Evolutionary conservation across 2,329 filamentous ascomycete species (phyloP).

Genomic region (Beauveria medogensis): DNA sequence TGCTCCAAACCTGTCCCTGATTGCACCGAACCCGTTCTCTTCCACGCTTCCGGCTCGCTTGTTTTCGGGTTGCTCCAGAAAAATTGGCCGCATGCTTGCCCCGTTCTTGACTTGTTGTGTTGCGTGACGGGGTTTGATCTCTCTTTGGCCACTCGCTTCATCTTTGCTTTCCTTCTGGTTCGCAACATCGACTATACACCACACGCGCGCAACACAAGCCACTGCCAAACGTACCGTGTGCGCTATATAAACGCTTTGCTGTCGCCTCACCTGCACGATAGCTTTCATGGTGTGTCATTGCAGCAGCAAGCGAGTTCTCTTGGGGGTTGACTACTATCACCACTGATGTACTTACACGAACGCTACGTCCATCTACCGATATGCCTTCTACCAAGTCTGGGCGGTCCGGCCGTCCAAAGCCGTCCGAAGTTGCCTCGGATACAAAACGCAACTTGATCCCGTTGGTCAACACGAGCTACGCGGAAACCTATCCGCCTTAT

Average conservation of each 20-base stretch:
- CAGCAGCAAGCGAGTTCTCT: not conserved
- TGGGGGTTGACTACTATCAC: not conserved
- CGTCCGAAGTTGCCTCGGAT: constrained; percentile 60
- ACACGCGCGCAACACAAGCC: not conserved
- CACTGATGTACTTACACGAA: not conserved
- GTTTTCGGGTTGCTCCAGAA: constrained; percentile 26
- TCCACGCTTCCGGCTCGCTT: constrained; percentile 8
- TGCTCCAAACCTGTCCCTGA: not conserved
- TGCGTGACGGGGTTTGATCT: constrained; percentile 24
- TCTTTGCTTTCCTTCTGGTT: not conserved
- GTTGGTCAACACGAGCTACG: constrained; percentile 49
- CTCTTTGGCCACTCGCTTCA: constrained; percentile 15
- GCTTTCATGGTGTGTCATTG: not conserved
- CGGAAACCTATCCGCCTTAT: constrained; percentile 44
- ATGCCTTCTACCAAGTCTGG: constrained; percentile 27
- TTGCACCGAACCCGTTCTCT: not conserved
- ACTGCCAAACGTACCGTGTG: not conserved
- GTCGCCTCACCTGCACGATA: not conserved
- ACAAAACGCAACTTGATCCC: constrained; percentile 66
- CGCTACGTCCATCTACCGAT: not conserved
- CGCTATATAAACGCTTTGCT: not conserved
- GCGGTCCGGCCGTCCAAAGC: constrained; percentile 43
- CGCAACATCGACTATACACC: not conserved
- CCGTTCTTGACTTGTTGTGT: constrained; percentile 27
- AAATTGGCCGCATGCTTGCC: constrained; percentile 23